Conservation (phyloP, 2,329 filamentous ascomycete genomes). For the Shiraia sp. region DNA sequence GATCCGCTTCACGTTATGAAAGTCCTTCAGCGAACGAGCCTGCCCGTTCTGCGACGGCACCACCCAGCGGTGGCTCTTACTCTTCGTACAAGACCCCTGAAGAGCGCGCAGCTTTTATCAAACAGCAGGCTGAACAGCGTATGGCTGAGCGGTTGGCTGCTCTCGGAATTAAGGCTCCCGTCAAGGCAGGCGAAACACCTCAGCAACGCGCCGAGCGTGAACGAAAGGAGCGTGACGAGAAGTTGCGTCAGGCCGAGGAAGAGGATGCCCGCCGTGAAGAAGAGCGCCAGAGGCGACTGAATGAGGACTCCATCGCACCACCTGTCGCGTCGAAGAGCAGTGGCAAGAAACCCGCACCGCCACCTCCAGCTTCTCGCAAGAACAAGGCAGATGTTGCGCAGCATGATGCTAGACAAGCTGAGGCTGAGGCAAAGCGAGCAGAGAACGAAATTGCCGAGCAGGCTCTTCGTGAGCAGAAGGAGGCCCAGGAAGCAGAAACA, state of each 20-base stretch:
- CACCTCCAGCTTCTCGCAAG: conserved; percentile 76
- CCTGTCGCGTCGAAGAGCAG: conserved; percentile 53
- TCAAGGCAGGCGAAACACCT: conserved; percentile 77
- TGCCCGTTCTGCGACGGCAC: conserved; percentile 59
- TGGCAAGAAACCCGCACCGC: conserved; percentile 63
- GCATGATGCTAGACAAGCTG: conserved; percentile 60
- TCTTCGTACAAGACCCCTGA: conserved; percentile 87
- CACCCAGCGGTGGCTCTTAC: conserved; percentile 68
- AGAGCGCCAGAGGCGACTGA: conserved; percentile 81
- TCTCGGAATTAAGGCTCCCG: conserved; percentile 82
- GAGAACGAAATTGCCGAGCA: conserved; percentile 60
- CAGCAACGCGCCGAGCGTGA: conserved; percentile 88
- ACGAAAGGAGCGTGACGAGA: conserved; percentile 81
- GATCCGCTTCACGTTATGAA: conserved; percentile 51
- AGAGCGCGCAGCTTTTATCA: conserved; percentile 93
- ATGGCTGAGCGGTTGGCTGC: conserved; percentile 96
- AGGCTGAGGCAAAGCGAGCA: conserved; percentile 61
- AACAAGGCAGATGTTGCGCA: conserved; percentile 59
- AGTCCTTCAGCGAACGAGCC: conserved; percentile 53
- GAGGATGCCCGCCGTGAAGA: conserved; percentile 88
- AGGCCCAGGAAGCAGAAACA: conserved; percentile 73
- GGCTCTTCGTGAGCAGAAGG: conserved; percentile 69
- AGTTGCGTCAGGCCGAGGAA: conserved; percentile 86
- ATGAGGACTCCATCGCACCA: conserved; percentile 71
- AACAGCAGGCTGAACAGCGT: conserved; percentile 92